Evolutionary conservation across 352 stramenopile genomes (phyloP).

Genomic region (Globisporangium viniferum): DNA sequence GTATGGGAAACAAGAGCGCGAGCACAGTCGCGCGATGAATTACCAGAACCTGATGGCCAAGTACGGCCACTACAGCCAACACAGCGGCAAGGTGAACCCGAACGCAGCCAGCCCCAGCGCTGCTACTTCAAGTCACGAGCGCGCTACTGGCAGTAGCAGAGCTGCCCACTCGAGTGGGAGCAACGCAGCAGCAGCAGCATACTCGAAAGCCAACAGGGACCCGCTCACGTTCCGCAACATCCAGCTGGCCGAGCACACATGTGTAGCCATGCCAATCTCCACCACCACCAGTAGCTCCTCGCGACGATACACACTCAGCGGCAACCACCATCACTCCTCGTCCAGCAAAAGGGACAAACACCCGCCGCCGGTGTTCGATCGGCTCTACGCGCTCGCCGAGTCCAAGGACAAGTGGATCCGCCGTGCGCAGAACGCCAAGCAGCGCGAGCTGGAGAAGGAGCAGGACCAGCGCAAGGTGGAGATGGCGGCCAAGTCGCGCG

Average conservation of each 20-base stretch:
- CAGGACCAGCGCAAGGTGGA: slow-evolving; percentile 40
- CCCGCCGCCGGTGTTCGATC: slow-evolving; percentile 47
- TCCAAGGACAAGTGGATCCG: slow-evolving; percentile 74
- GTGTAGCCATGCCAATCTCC: slow-evolving; percentile 17
- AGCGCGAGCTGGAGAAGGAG: slow-evolving; percentile 46
- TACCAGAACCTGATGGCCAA: slow-evolving; percentile 77
- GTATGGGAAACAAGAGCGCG: slow-evolving; percentile 26
- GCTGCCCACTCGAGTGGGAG: not conserved
- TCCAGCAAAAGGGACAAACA: slow-evolving; percentile 26
- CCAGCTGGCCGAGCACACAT: slow-evolving; percentile 32
- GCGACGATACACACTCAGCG: slow-evolving; percentile 10
- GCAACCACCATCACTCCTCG: not conserved
- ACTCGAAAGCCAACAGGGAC: slow-evolving; percentile 19
- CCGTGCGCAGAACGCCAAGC: slow-evolving; percentile 64
- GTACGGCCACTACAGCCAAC: slow-evolving; percentile 69
- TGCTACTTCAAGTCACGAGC: not conserved
- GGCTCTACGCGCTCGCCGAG: slow-evolving; percentile 66
- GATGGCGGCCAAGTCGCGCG: slow-evolving; percentile 60
- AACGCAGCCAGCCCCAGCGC: not conserved
- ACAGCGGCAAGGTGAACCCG: slow-evolving; percentile 59
- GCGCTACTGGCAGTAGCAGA: not conserved
- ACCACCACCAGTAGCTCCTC: slow-evolving; percentile 6
- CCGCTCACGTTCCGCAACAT: slow-evolving; percentile 33
- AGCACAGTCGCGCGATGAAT: slow-evolving; percentile 56
- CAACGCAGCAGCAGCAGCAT: slow-evolving; percentile 6